These are phyloP conservation scores for Marasmius fiardii DNA, from an alignment of 1,284 basidiomycete species.

Conservation along the genomic window DNA sequence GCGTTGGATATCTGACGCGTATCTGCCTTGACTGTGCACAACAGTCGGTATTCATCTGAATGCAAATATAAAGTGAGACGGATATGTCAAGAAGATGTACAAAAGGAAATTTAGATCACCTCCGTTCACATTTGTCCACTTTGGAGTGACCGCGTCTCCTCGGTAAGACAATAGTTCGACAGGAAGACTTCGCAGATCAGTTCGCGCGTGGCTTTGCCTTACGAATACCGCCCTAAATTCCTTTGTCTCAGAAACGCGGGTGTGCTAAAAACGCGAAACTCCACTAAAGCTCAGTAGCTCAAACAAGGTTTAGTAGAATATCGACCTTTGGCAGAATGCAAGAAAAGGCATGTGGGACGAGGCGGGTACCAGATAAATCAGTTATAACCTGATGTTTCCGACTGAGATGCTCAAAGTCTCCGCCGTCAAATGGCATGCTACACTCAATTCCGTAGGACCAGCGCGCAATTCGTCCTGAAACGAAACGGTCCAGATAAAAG, in stretches of 20 bases:
- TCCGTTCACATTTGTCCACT: conserved; percentile 23
- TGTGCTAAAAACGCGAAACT: conserved; percentile 18
- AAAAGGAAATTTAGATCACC: conserved; percentile 11
- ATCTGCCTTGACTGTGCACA: conserved; percentile 38
- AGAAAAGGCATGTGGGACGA: conserved; percentile 24
- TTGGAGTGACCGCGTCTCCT: conserved; percentile 18
- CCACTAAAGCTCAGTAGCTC: background rate
- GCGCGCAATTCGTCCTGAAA: conserved; percentile 42
- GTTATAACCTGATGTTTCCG: conserved; percentile 20
- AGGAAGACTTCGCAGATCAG: background rate
- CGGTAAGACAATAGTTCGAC: conserved; percentile 18
- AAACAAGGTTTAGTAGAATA: background rate
- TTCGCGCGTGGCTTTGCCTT: background rate
- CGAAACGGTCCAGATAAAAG: conserved; percentile 47
- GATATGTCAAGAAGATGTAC: background rate
- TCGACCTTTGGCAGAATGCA: conserved; percentile 27
- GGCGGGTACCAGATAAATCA: conserved; percentile 20
- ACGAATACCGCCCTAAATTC: conserved; percentile 26
- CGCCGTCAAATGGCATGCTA: conserved; percentile 23
- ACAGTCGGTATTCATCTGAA: conserved; percentile 29
- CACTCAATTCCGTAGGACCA: conserved; percentile 39
- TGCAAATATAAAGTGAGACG: background rate
- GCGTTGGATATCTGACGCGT: conserved; percentile 14
- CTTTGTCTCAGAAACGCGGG: conserved; percentile 27
- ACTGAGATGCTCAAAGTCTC: conserved; percentile 31